phyloP scores from a whole-genome alignment of 306 rosid genomes.

The Lupinus albus region DNA sequence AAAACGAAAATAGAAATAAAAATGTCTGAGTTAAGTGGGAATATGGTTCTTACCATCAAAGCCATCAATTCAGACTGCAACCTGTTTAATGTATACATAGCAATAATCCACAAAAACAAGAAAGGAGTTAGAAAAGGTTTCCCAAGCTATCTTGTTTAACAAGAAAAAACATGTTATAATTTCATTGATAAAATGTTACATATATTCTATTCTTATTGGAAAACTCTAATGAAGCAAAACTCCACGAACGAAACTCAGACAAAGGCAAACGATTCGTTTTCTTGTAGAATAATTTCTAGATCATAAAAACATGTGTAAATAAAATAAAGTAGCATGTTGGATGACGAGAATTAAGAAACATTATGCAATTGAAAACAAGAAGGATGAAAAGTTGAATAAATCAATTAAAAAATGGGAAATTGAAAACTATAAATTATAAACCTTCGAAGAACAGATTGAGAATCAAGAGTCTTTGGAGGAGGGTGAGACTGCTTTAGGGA shows the following conservation, averaged over 20 bases:
- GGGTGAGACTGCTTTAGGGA: constrained; percentile 54
- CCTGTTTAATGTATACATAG: constrained; percentile 47
- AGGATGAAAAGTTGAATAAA: neutral
- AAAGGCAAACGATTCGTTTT: neutral
- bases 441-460: constrained; percentile 85
- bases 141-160: neutral
- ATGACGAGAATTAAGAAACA: too few relatives aligned
- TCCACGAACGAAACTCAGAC: neutral
- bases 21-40: neutral
- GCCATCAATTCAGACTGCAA: constrained; percentile 96
- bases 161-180: neutral
- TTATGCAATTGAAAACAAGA: neutral
- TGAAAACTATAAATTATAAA: neutral
- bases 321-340: neutral
- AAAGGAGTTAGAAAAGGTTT: constrained; percentile 34
- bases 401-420: neutral
- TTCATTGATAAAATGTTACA: too few relatives aligned
- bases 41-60: constrained; percentile 69
- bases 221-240: constrained; percentile 1
- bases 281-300: neutral
- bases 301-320: neutral
- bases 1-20: neutral
- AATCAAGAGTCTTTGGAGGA: constrained; percentile 62
- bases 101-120: constrained; percentile 20
- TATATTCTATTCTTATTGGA: too few relatives aligned